These are phyloP conservation scores for Sphaerostilbella broomeana DNA, from an alignment of 2,329 filamentous ascomycete species.

Conservation along the genomic window DNA sequence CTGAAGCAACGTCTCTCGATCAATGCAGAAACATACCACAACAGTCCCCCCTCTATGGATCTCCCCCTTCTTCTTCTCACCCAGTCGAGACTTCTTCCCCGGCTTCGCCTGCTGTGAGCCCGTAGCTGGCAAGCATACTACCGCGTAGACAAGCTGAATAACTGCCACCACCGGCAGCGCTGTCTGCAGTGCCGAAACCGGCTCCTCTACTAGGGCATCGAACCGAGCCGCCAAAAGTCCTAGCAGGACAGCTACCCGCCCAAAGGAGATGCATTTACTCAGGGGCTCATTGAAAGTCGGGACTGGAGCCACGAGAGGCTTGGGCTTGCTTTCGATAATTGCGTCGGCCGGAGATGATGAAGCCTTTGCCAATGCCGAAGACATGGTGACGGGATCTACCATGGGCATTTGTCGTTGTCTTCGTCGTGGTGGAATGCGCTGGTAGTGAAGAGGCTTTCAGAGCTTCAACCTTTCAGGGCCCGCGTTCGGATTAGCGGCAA, in stretches of 20 bases:
- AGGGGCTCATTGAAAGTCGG: conserved; percentile 30
- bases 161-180: conserved; percentile 56
- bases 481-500: no score
- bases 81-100: conserved; percentile 45
- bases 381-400: conserved; percentile 34
- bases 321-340: conserved; percentile 24
- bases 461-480: no score
- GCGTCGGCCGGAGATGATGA: conserved; percentile 23
- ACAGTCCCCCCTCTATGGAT: conserved; percentile 37
- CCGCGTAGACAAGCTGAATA: conserved; percentile 58
- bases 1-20: no score
- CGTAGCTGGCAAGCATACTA: conserved; percentile 58
- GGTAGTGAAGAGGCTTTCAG: background rate
- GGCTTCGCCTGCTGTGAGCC: conserved; percentile 37
- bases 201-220: conserved; percentile 59
- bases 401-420: conserved; percentile 23
- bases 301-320: conserved; percentile 30
- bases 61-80: conserved; percentile 48
- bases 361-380: conserved; percentile 27
- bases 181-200: conserved; percentile 55
- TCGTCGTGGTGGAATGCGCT: conserved; percentile 2
- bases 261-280: conserved; percentile 50
- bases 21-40: conserved; percentile 36
- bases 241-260: conserved; percentile 63
- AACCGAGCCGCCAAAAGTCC: conserved; percentile 59